Percentiles rank a stretch among this genome's conserved stretches.
Evolutionary conservation across 2,329 filamentous ascomycete species (phyloP).

Genomic region (Mariannaea sp.): DNA sequence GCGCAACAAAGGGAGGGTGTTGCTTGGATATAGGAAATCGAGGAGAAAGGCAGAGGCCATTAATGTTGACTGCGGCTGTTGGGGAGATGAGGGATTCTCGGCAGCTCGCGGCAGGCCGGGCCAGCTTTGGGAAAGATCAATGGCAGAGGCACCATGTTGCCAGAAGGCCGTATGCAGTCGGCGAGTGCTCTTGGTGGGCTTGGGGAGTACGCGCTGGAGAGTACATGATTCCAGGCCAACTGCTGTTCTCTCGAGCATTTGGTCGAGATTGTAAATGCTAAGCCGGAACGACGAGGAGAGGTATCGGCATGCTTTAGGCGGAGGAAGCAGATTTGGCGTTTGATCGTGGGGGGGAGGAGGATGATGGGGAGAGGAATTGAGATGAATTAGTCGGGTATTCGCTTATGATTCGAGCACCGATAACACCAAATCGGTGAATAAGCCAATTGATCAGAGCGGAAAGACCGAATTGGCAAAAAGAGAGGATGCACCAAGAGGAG

Average conservation of each 20-base stretch:
- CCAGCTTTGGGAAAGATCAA: conserved; percentile 54
- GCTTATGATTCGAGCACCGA: background rate
- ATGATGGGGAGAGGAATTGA: conserved; percentile 19
- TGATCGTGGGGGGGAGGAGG: conserved; percentile 1
- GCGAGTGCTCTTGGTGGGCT: conserved; percentile 46
- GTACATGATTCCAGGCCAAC: conserved; percentile 60
- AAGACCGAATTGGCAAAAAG: background rate
- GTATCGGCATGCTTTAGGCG: conserved; percentile 33
- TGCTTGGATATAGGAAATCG: conserved; percentile 61
- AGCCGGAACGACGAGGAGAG: conserved; percentile 14
- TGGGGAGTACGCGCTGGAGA: conserved; percentile 57
- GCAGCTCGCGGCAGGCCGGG: conserved; percentile 41
- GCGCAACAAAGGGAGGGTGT: conserved; percentile 50
- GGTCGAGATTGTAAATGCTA: conserved; percentile 31
- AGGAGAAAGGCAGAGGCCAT: conserved; percentile 56
- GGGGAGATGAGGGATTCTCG: conserved; percentile 33
- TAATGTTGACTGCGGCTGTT: conserved; percentile 39
- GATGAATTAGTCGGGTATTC: background rate
- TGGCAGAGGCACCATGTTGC: conserved; percentile 57
- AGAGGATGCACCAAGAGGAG: background rate
- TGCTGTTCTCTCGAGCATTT: conserved; percentile 64
- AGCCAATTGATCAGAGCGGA: background rate
- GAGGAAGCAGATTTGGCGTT: conserved; percentile 7
- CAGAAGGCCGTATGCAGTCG: conserved; percentile 57
- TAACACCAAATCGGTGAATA: conserved; percentile 1